Conservation (phyloP, 2,329 filamentous ascomycete genomes). For the Pseudocercospora pini-densiflorae region DNA sequence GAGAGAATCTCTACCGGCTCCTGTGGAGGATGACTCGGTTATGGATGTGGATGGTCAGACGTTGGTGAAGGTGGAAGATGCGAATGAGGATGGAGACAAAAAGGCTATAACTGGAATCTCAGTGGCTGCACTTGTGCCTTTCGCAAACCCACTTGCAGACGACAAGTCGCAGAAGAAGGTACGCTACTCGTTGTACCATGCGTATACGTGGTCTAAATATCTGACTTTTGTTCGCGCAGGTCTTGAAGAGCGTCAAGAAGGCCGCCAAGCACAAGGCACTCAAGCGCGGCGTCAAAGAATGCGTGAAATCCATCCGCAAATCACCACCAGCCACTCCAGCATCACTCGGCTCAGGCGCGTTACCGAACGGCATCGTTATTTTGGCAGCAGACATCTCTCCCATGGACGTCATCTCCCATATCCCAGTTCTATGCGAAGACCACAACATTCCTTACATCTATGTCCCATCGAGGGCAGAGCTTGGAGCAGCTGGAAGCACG, state of each 20-base stretch:
- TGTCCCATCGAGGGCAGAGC: conserved; percentile 87
- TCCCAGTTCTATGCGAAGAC: conserved; percentile 97
- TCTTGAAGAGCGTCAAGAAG: conserved; percentile 66
- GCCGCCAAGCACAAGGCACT: conserved; percentile 94
- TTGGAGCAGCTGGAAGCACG: conserved; percentile 90
- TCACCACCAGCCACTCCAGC: conserved; percentile 71
- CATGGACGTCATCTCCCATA: conserved; percentile 98
- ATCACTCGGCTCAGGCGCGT: conserved; percentile 53
- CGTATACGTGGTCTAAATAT: background rate
- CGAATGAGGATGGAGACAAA: conserved; percentile 46
- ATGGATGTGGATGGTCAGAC: conserved; percentile 35
- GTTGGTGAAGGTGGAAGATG: conserved; percentile 48
- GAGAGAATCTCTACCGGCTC: conserved; percentile 59
- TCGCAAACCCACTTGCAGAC: conserved; percentile 79
- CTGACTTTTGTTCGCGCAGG: background rate
- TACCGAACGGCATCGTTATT: conserved; percentile 75
- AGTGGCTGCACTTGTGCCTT: conserved; percentile 71
- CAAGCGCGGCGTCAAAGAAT: conserved; percentile 98
- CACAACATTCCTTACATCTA: conserved; percentile 98
- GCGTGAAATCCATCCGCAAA: conserved; percentile 97
- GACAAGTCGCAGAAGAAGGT: conserved; percentile 75
- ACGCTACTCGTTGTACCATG: background rate
- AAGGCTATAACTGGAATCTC: conserved; percentile 44
- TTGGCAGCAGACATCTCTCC: conserved; percentile 97
- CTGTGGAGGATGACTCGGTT: conserved; percentile 36